Evolutionary conservation across 345 rosid species (phyloP).

Genomic region (Psidium friedrichsthalianum): DNA sequence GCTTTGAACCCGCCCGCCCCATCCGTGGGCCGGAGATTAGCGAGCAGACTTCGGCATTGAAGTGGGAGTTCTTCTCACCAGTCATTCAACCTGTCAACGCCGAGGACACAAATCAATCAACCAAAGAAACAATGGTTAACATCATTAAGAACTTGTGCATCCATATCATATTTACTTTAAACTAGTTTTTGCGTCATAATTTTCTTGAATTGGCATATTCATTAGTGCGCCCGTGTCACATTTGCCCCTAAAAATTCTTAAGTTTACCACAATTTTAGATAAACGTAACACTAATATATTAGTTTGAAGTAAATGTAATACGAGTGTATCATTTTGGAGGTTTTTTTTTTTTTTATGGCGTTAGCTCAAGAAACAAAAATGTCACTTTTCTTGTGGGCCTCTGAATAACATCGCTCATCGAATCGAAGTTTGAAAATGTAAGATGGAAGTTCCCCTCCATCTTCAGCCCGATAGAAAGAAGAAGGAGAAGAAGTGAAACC

Average conservation of each 20-base stretch:
- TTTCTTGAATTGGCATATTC: too few relatives aligned
- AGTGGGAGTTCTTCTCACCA: not conserved
- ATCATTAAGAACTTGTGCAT: too few relatives aligned
- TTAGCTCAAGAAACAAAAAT: not conserved
- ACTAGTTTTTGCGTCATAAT: too few relatives aligned
- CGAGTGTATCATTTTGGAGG: too few relatives aligned
- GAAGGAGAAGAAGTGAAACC: not conserved
- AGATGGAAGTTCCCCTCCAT: not conserved
- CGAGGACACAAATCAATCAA: not conserved
- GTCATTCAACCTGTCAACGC: not conserved
- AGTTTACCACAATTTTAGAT: too few relatives aligned
- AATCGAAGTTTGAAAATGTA: not conserved
- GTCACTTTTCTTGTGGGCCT: not conserved
- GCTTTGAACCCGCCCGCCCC: not conserved
- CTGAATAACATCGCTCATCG: not conserved
- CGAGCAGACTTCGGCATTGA: not conserved
- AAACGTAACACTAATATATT: too few relatives aligned
- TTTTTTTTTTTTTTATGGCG: too few relatives aligned
- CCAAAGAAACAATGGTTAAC: not conserved
- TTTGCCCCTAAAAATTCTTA: too few relatives aligned
- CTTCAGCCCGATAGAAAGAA: not conserved
- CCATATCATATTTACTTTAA: too few relatives aligned
- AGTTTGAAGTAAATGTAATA: too few relatives aligned
- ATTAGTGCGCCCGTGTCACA: too few relatives aligned
- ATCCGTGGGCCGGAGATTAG: rapidly evolving